phyloP scores from a whole-genome alignment of 2,329 filamentous ascomycete species.

The Pseudohalonectria lignicola region DNA sequence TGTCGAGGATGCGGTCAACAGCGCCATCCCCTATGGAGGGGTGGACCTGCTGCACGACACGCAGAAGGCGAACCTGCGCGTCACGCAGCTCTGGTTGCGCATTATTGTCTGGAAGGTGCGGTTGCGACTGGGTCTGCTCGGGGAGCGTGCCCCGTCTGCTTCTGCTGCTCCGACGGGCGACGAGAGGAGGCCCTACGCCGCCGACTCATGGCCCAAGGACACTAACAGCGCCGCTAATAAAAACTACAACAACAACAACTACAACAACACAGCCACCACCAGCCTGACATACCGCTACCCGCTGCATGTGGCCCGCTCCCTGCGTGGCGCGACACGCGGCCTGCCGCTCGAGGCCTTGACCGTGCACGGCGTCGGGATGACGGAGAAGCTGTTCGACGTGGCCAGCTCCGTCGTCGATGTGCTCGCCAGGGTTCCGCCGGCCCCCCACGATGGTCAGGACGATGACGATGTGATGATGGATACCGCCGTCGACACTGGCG shows the following conservation, averaged over 20 bases:
- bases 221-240: too few relatives aligned
- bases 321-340: slow-evolving; percentile 25
- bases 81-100: slow-evolving; percentile 33
- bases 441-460: too few relatives aligned
- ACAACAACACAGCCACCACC: slow-evolving; percentile 14
- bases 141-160: too few relatives aligned
- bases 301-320: slow-evolving; percentile 26
- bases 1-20: slow-evolving; percentile 23
- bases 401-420: slow-evolving; percentile 32
- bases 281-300: slow-evolving; percentile 33
- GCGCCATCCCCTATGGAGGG: slow-evolving; percentile 10
- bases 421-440: slow-evolving; percentile 25
- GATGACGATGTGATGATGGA: too few relatives aligned
- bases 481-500: slow-evolving; percentile 12
- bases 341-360: slow-evolving; percentile 25
- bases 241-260: background rate
- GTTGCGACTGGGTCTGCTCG: slow-evolving; percentile 28
- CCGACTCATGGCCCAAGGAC: too few relatives aligned
- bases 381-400: slow-evolving; percentile 34
- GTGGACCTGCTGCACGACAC: slow-evolving; percentile 27
- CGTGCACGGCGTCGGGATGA: slow-evolving; percentile 32
- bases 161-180: too few relatives aligned
- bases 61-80: slow-evolving; percentile 30
- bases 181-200: background rate
- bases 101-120: slow-evolving; percentile 34